phyloP scores from a whole-genome alignment of 768 basidiomycete genomes.

The Trametes elegans region DNA sequence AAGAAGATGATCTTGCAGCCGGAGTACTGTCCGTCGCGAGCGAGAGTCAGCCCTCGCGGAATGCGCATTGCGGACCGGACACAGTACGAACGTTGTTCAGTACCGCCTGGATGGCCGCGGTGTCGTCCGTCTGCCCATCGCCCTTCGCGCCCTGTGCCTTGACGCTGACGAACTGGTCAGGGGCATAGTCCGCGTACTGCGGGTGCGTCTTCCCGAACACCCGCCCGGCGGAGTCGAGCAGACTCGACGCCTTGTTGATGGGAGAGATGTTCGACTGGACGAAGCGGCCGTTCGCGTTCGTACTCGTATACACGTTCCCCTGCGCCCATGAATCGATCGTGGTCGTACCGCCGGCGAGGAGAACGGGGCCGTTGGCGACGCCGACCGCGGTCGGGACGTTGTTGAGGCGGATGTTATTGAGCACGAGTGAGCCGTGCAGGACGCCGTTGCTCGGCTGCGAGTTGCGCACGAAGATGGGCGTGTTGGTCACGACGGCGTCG shows the following conservation, averaged over 20 bases:
- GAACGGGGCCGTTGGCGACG: slow-evolving; percentile 45
- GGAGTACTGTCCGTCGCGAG: slow-evolving; percentile 44
- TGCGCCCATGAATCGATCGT: slow-evolving; percentile 72
- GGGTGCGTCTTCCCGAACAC: slow-evolving; percentile 65
- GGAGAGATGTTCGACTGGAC: slow-evolving; percentile 48
- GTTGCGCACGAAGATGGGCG: slow-evolving; percentile 57
- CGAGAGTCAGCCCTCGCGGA: neutral
- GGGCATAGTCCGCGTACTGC: slow-evolving; percentile 53
- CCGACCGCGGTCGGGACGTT: slow-evolving; percentile 64
- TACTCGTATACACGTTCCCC: slow-evolving; percentile 67
- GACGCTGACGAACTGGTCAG: slow-evolving; percentile 69
- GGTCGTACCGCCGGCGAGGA: slow-evolving; percentile 51
- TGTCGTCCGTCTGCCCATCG: slow-evolving; percentile 77
- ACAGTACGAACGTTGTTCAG: slow-evolving; percentile 48
- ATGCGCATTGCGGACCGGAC: neutral
- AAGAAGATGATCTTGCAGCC: slow-evolving; percentile 83
- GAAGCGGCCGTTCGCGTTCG: slow-evolving; percentile 42
- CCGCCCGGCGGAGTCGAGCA: slow-evolving; percentile 56
- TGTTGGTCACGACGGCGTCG: slow-evolving; percentile 60
- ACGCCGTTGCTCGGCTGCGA: slow-evolving; percentile 43
- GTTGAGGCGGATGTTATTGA: slow-evolving; percentile 60
- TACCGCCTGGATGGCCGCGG: slow-evolving; percentile 57
- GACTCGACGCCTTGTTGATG: slow-evolving; percentile 49
- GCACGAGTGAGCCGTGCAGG: slow-evolving; percentile 58
- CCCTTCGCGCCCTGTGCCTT: slow-evolving; percentile 68